phyloP scores from a whole-genome alignment of 176 grass and related monocot species.

The Cenchrus americanus region DNA sequence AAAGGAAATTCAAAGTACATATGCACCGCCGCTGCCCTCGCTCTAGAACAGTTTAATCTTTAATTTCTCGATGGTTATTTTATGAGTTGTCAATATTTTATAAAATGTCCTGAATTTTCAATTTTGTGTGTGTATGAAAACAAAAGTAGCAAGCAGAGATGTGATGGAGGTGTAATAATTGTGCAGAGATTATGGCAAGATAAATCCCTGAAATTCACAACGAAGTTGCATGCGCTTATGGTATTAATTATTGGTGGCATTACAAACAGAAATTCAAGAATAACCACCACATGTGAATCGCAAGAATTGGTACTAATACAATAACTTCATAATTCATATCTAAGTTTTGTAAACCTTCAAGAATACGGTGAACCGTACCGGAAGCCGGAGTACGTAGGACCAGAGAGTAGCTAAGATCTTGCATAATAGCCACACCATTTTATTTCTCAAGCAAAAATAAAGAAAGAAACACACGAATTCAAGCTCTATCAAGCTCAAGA shows the following conservation, averaged over 20 bases:
- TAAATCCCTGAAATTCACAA: neutral
- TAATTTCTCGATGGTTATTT: too few relatives aligned
- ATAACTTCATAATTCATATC: neutral
- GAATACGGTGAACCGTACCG: neutral
- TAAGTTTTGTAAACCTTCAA: neutral
- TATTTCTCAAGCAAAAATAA: neutral
- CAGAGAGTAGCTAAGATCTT: neutral
- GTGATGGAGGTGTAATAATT: too few relatives aligned
- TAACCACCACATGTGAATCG: neutral
- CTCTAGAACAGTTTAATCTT: too few relatives aligned
- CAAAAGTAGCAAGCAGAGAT: too few relatives aligned
- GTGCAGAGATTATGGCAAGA: too few relatives aligned
- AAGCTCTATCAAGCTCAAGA: neutral
- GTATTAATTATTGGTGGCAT: neutral
- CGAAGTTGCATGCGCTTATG: neutral
- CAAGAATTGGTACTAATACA: neutral
- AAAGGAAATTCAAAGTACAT: neutral
- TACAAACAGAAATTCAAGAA: neutral
- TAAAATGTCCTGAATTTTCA: too few relatives aligned
- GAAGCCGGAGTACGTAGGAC: neutral
- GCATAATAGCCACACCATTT: neutral
- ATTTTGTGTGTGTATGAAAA: too few relatives aligned
- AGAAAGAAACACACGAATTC: neutral
- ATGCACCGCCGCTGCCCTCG: neutral
- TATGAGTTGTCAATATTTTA: too few relatives aligned